A percentile compares a stretch with the other conserved stretches of the same genome.
phyloP scores from a whole-genome alignment of 192 early-diverging fungal genomes.

The Umbelopsis vinacea region DNA sequence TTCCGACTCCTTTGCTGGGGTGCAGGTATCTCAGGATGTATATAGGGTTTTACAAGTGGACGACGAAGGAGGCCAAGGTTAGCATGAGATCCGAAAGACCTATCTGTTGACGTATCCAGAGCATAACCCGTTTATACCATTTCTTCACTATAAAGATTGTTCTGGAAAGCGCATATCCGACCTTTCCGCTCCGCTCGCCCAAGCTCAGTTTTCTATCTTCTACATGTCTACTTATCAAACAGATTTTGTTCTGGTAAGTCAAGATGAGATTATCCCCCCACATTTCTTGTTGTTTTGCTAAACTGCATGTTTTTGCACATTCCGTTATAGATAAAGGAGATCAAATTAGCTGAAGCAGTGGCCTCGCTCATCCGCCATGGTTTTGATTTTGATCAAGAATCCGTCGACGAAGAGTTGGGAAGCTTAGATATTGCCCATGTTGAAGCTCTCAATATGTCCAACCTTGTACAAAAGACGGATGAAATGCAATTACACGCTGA shows the following conservation, averaged over 20 bases:
- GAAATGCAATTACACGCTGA: conserved; percentile 3
- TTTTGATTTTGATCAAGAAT: conserved; percentile 45
- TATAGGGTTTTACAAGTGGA: conserved; percentile 73
- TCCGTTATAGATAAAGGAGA: conserved; percentile 61
- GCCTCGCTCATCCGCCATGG: conserved; percentile 50
- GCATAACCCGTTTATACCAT: background rate
- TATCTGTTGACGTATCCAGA: background rate
- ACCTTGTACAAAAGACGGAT: background rate
- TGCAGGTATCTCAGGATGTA: conserved; percentile 57
- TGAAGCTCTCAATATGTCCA: conserved; percentile 5
- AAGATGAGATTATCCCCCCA: background rate
- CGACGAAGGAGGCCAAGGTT: conserved; percentile 56
- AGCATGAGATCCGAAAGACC: background rate
- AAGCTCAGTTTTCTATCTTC: conserved; percentile 70
- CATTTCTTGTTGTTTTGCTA: background rate
- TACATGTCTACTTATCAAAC: conserved; percentile 79
- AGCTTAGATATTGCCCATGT: conserved; percentile 19
- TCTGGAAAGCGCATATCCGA: conserved; percentile 62
- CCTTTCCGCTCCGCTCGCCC: conserved; percentile 58
- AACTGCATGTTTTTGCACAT: background rate
- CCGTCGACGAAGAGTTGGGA: conserved; percentile 36
- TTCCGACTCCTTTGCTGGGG: conserved; percentile 42
- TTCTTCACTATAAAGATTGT: conserved; percentile 22
- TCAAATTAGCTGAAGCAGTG: conserved; percentile 58
- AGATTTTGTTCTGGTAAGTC: conserved; percentile 69